Base-by-base conservation (phyloP, 2,329 filamentous ascomycete genomes). In the Trichoderma sp. region DNA sequence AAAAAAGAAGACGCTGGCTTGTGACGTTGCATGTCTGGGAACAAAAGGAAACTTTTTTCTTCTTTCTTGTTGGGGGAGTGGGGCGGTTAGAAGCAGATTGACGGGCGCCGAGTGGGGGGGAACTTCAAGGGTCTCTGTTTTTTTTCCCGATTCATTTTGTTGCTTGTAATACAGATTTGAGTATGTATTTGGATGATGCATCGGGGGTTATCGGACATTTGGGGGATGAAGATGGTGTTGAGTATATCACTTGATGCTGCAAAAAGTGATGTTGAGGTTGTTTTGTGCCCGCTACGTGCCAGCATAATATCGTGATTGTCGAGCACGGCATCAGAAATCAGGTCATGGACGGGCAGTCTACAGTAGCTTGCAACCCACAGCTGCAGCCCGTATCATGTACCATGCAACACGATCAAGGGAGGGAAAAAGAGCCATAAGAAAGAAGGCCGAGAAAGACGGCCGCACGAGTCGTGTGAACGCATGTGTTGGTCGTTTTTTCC, bases 291-390 rank as follows among this genome's bases (percentile, higher is more conserved):
- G 43, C 9, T 47, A 47, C 3, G 34, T 36, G 13, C 17, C n/a
- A 6, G 47, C 9, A 12, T 53, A 6, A 53, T 53, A 53, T 53
- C 47, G 47, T 53, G 47, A 23, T 53, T 53, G 47, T 53, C 47
- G 20, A 65, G 13, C 63, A 53, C 63, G 47, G 63, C 47, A 66
- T 53, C 63, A 66, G n/a, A 66, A 50, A 66, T 66, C 63, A 66
- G 63, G 47, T 55, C 30, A 36, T 39, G 28, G 30, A 43, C 36
- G 36, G 15, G 36, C 36, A 8, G 15, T 17, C 32, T 34, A 34
- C 36, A 39, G 36, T 39, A 17, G 36, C 58, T 20, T 20, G n/a
- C 30, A 65, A 55, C 64, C 64, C 47, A 67, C 64, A 28, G 34
- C 36, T 58, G 65, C 26, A 57, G 53, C 15, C 47, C 50, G 50